Base-by-base conservation (phyloP, 345 rosid species). In the Salix suchowensis region DNA sequence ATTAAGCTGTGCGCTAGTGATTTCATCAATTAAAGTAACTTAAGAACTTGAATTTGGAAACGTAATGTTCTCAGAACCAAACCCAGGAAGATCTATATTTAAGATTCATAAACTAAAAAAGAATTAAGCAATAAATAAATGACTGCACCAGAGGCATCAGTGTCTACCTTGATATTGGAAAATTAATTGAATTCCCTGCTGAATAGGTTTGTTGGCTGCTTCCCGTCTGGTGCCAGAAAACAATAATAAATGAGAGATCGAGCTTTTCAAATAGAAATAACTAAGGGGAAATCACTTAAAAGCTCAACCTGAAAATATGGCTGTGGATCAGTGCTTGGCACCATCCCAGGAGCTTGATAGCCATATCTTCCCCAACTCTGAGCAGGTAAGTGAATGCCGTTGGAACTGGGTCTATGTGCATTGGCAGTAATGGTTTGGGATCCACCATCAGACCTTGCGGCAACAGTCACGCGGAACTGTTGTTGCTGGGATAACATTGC, bases 311-410 rank as follows among this genome's bases (percentile, higher is more conserved):
- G 91, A 60, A 77, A 30, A 73, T 82, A 52, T 34, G 68, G 71
- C 68, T 73, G 84, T 73, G 44, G 68, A 84, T 78, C 52, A 68
- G 68, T 6, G 28, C 40, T 65, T 7, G 86, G 85, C 72, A 58
- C 76, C 79, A 71, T 68, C 75, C 82, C 82, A n/a, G 85, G 89
- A 78, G 75, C 83, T 77, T 80, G 89, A 79, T 75, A 68, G 71
- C 81, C 82, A 72, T 62, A 28, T 28, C 44, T 68, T 72, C 70
- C 80, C 78, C 70, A 64, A 68, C 69, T 85, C 32, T 76, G 88
- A 44, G 42, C 11, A 5, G 83, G 72, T 37, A 24, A n/a, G 24
- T 70, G 72, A 11, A 34, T 24, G 32, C 72, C 84, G 82, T 79
- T 83, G 65, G 77, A 71, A 69, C 62, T 44, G n/a, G 78, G 46